Conservation (phyloP, 2,329 filamentous ascomycete genomes). For the Colletotrichum higginsianum region DNA sequence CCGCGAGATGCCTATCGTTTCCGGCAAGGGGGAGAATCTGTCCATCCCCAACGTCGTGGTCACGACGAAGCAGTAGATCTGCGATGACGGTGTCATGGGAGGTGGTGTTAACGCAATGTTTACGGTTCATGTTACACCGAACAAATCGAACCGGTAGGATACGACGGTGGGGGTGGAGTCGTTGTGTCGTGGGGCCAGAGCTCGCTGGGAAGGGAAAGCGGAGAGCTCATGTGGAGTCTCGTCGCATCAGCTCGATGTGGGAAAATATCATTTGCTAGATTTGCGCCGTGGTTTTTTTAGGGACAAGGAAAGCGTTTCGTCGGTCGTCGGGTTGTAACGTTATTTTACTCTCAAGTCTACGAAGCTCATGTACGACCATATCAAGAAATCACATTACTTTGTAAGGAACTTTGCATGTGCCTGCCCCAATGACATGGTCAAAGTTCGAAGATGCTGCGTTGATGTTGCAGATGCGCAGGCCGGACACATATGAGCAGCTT, state of each 20-base stretch:
- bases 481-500: too few relatives aligned
- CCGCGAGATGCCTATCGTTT: constrained; percentile 38
- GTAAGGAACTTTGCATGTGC: not conserved
- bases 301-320: constrained; percentile 10
- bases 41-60: constrained; percentile 36
- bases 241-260: not conserved
- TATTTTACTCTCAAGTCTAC: constrained; percentile 2
- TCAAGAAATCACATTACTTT: constrained; percentile 5
- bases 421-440: not conserved
- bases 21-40: constrained; percentile 33
- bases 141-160: constrained; percentile 15
- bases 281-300: not conserved
- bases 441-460: not conserved
- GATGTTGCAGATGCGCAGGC: too few relatives aligned
- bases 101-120: not conserved
- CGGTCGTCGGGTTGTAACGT: not conserved
- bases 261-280: not conserved
- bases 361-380: constrained; percentile 25
- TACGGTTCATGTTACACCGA: constrained; percentile 23
- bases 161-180: constrained; percentile 24
- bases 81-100: not conserved
- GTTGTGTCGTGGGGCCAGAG: constrained; percentile 25
- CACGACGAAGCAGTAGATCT: constrained; percentile 23
- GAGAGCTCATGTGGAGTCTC: constrained; percentile 24
- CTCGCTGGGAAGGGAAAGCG: constrained; percentile 8